These are phyloP conservation scores for Cicer judaicum DNA, from an alignment of 306 rosid species.

Conservation along the genomic window DNA sequence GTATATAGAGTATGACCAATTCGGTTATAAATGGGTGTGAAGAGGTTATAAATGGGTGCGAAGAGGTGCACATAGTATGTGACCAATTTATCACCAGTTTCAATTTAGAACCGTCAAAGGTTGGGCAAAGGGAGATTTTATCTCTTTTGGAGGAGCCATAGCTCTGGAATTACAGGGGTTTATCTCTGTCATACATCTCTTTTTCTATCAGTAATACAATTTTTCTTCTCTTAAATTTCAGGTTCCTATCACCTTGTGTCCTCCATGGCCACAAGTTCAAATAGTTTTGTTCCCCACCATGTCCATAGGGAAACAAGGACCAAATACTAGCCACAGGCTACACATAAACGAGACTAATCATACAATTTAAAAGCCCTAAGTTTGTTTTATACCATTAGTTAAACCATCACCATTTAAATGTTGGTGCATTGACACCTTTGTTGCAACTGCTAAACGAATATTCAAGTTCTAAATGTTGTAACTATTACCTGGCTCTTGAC, in stretches of 20 bases:
- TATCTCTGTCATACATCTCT: too few relatives aligned
- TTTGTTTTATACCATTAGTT: not conserved
- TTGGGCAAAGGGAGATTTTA: too few relatives aligned
- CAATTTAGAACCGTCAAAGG: too few relatives aligned
- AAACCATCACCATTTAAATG: constrained; percentile 22
- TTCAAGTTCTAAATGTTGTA: constrained; percentile 28
- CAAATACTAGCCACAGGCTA: not conserved
- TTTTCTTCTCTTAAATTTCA: too few relatives aligned
- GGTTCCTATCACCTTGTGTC: not conserved
- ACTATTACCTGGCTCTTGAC: constrained; percentile 60
- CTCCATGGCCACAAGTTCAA: constrained; percentile 27
- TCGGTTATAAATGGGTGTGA: not conserved
- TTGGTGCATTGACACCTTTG: not conserved
- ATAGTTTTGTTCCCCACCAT: constrained; percentile 6
- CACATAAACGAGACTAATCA: constrained; percentile 28
- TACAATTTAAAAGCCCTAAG: constrained; percentile 14
- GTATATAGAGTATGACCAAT: not conserved
- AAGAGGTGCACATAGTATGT: too few relatives aligned
- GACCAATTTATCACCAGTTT: too few relatives aligned
- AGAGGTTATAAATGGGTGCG: not conserved
- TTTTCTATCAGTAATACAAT: too few relatives aligned
- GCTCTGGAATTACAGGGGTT: too few relatives aligned
- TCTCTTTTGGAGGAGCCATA: too few relatives aligned
- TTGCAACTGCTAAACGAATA: constrained; percentile 33
- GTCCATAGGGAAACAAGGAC: not conserved